Evolutionary conservation across 2,329 filamentous ascomycete species (phyloP), one percentile per base, ranked within the genome.

Genomic region (Diaporthe citri): DNA sequence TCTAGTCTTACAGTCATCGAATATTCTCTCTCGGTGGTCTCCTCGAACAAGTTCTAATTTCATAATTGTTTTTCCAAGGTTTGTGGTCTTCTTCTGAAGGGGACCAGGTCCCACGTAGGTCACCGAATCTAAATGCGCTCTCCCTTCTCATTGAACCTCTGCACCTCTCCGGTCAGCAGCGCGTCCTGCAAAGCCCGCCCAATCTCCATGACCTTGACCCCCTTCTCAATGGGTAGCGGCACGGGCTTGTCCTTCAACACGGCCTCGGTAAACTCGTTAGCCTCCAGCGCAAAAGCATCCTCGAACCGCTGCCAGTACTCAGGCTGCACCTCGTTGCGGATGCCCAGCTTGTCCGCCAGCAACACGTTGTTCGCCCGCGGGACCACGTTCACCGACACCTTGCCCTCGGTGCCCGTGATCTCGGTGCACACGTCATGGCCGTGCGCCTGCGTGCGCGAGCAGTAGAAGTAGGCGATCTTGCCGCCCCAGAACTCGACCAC

Each of bases 361-460:
- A 90, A 88, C 60, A 89, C 84, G 75, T 90, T 87, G 74, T 89
- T 89, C 2, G 82, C 83, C 62, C 84, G 83, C 7, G 91, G 91
- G 77, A 91, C 88, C 12, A 85, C 86, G 78, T 93, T 93, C 76
- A 93, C 86, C 1, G 86, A 83, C 8, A 93, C 79, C 81, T 93
- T 93, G 52, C 92, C 91, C 78, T 88, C 86, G 1, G 92, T 93
- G 15, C 91, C 92, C 71, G 93, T 91, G 77, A 93, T 88, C 82
- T 93, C 91, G 0, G 91, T 92, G 75, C 87, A 89, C 80, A 93
- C 92, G 76, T 93, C 89, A 81, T 93, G 91, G 0, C 92, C 92
- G 0, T 90, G 88, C 0, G 91, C 89, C 89, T 93, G 93, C 89
- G 93, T 93, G 22, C 91, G 86, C 15, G 86, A 89, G 56, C 86